Base-by-base conservation (phyloP, 306 rosid genomes). In the Fragaria ananassa region DNA sequence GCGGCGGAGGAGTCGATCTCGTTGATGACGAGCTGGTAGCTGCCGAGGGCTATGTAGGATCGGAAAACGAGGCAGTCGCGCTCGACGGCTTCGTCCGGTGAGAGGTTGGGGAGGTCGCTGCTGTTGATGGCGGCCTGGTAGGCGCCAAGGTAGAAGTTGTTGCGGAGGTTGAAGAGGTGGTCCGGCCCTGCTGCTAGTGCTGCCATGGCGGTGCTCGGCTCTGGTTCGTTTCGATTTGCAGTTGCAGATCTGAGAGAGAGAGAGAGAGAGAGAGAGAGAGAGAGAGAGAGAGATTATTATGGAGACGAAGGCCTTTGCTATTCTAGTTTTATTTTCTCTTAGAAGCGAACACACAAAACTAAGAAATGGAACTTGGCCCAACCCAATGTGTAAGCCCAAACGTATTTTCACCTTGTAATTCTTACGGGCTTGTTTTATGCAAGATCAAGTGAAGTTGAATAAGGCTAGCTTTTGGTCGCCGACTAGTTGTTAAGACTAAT, bases 81-180 rank as follows among this genome's bases (percentile, higher is more conserved):
- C 77, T 95, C 97, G 63, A 91, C 45, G 74, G 79, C 86, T 47
- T 95, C 99, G 61, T 95, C 97, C 0, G 87, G 76, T 19, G 99
- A 82, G 86, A 95, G 97, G 64, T 85, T 87, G 45, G 80, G 76
- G 6, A 89, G 87, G 10, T 95, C 90, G 82, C 96, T 87, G 93
- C 79, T 83, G 91, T 89, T 92, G 64, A 95, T 95, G 74, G 98
- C 96, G 23, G 97, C 96, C 74, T 91, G 98, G 81, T 83, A 95
- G 4, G 99, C 99, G 1, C 98, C 99, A 51, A 92, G 78, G 85
- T 85, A 92, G 93, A 95, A 95, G 80, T 86, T 91, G 87, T 95
- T 95, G 8, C 99, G 84, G 18, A 92, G 85, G 79, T 85, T 90
- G 90, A 95, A 95, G 60, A 95, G 31, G 62, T 85, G 97, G 58